Base-by-base conservation (phyloP, 345 rosid species). In the Carallia pectinifolia region DNA sequence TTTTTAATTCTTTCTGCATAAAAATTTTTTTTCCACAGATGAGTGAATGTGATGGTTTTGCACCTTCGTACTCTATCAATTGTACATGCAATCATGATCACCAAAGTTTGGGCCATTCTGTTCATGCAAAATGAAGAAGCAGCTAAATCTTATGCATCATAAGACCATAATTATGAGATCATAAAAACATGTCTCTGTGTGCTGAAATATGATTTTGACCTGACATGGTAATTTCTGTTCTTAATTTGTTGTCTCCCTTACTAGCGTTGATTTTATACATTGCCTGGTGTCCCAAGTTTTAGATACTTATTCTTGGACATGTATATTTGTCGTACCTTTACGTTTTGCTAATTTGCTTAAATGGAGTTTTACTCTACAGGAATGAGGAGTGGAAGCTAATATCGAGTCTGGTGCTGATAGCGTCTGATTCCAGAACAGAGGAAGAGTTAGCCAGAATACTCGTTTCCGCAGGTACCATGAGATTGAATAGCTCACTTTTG, bases 351-450 rank as follows among this genome's bases (percentile, higher is more conserved):
- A 44, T 33, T 33, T 33, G 34, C 34, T 33, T 33, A 33, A 33
- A 1, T 68, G 9, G 39, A 68, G 53, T 68, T 30, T n/a, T 29
- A 23, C 23, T 37, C 7, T 37, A 34, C 64, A 93, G 97, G 97
- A 90, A 93, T 71, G 93, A 93, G 84, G 89, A 81, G 98, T 90
- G 44, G 98, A 93, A 84, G 93, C 90, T 64, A 86, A 78, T 73
- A 81, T 90, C 40, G 54, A 83, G 86, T 89, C 86, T 70, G 98
- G 86, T 80, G 78, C 23, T 15, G 90, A 83, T 79, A 90, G 80
- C 74, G 92, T 90, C 65, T 84, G 92, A 68, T 81, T 87, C 78
- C 90, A 90, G 90, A 85, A 95, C 90, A 76, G 96, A 87, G 79
- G 93, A 88, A 30, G 97, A 90, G 76, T 70, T 94, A 78, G 90